These are phyloP conservation scores for Hyaloscypha variabilis DNA, from an alignment of 495 filamentous ascomycete genomes.

Conservation along the genomic window DNA sequence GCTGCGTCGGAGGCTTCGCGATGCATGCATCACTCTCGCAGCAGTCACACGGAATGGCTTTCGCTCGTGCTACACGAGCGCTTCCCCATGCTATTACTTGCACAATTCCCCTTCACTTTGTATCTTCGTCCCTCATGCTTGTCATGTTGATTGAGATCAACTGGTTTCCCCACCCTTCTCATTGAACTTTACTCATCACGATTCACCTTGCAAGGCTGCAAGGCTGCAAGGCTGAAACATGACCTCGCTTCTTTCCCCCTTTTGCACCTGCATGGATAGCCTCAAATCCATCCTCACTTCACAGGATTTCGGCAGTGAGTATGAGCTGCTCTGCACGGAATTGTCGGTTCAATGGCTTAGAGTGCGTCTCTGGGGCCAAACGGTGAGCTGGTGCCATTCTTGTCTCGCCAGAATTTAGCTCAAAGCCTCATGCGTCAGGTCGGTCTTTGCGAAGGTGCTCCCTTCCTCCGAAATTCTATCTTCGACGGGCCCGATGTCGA, in stretches of 20 bases:
- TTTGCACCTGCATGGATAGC: slow-evolving; percentile 19
- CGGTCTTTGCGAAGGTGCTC: slow-evolving; percentile 11
- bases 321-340: slow-evolving; percentile 28
- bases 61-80: neutral
- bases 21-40: neutral
- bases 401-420: neutral
- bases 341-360: slow-evolving; percentile 25
- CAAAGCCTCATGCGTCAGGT: slow-evolving; percentile 3
- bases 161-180: neutral
- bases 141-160: neutral
- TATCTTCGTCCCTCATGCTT: neutral
- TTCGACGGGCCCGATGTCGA: slow-evolving; percentile 13
- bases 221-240: no score
- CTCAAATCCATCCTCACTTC: slow-evolving; percentile 24
- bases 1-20: neutral
- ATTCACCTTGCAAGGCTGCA: no score
- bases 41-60: neutral
- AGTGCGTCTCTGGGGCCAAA: slow-evolving; percentile 28
- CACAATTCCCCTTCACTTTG: neutral
- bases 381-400: slow-evolving; percentile 11
- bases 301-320: slow-evolving; percentile 26
- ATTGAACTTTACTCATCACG: neutral
- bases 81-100: neutral
- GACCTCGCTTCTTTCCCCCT: slow-evolving; percentile 16
- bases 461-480: slow-evolving; percentile 7